Percentiles rank a stretch among this genome's conserved stretches.
These are phyloP conservation scores for Neoscytalidium dimidiatum DNA, from an alignment of 2,329 filamentous ascomycete genomes.

Conservation along the genomic window DNA sequence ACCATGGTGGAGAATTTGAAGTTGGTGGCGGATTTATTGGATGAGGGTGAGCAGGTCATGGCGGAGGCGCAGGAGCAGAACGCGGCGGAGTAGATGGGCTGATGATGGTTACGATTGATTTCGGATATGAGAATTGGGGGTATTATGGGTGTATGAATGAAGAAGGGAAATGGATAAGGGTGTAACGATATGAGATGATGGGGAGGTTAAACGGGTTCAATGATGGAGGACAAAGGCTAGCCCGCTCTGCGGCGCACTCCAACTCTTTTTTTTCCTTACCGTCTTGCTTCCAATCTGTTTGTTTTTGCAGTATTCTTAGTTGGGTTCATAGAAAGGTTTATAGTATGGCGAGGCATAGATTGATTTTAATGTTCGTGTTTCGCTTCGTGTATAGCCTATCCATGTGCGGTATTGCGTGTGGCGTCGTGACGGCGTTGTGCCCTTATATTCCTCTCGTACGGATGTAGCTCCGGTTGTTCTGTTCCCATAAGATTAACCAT, in stretches of 20 bases:
- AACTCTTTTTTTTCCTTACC: not conserved
- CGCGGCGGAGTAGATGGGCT: not conserved
- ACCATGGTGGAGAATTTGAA: constrained; percentile 82
- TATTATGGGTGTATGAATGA: not conserved
- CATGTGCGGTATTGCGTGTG: no score
- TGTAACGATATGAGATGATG: not conserved
- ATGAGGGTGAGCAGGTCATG: constrained; percentile 92
- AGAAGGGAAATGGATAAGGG: not conserved
- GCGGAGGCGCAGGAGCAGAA: constrained; percentile 52
- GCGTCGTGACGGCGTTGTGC: no score
- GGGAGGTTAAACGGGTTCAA: no score
- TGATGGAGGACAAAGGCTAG: not conserved
- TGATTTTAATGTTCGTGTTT: not conserved
- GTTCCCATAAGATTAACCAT: no score
- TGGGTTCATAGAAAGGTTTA: not conserved
- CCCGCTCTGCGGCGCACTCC: not conserved
- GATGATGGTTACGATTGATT: not conserved
- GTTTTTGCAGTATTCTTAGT: not conserved
- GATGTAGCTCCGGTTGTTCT: no score
- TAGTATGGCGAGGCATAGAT: not conserved
- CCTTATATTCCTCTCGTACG: no score
- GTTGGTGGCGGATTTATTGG: constrained; percentile 82
- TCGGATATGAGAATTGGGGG: not conserved
- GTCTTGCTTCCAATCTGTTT: not conserved
- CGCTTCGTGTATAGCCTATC: not conserved